A percentile compares a stretch with the other conserved stretches of the same genome.
phyloP scores from a whole-genome alignment of 352 stramenopile genomes.

The Phytophthora aleatoria region DNA sequence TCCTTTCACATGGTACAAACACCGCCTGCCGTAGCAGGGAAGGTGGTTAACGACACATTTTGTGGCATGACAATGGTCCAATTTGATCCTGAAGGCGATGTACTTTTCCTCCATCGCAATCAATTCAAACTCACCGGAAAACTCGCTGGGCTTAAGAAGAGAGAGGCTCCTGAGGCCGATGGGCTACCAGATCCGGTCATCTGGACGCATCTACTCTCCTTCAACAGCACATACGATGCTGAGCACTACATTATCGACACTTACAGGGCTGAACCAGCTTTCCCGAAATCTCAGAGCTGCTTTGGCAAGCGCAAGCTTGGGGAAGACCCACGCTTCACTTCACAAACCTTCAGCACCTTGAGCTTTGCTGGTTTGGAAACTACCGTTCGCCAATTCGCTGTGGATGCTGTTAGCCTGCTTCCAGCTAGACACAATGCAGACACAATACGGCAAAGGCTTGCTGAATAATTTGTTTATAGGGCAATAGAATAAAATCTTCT shows the following conservation, averaged over 20 bases:
- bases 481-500: background rate
- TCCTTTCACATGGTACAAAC: conserved; percentile 59
- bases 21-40: conserved; percentile 43
- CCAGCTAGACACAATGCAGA: conserved; percentile 25
- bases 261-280: conserved; percentile 40
- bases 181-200: conserved; percentile 47
- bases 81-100: conserved; percentile 31
- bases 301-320: conserved; percentile 45
- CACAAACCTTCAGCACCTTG: conserved; percentile 25
- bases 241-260: conserved; percentile 57
- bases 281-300: conserved; percentile 55
- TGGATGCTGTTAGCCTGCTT: conserved; percentile 27
- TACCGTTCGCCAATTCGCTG: conserved; percentile 27
- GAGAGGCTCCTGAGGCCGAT: conserved; percentile 23
- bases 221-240: conserved; percentile 43
- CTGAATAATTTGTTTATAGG: conserved; percentile 10
- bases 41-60: conserved; percentile 36
- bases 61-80: conserved; percentile 63
- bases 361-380: conserved; percentile 38
- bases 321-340: conserved; percentile 35
- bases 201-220: conserved; percentile 68
- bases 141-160: conserved; percentile 18
- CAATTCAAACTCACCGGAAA: conserved; percentile 44
- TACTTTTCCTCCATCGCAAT: conserved; percentile 63
- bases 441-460: conserved; percentile 13